phyloP scores from a whole-genome alignment of 208 protist species.

The Wallacemonas collosoma region DNA sequence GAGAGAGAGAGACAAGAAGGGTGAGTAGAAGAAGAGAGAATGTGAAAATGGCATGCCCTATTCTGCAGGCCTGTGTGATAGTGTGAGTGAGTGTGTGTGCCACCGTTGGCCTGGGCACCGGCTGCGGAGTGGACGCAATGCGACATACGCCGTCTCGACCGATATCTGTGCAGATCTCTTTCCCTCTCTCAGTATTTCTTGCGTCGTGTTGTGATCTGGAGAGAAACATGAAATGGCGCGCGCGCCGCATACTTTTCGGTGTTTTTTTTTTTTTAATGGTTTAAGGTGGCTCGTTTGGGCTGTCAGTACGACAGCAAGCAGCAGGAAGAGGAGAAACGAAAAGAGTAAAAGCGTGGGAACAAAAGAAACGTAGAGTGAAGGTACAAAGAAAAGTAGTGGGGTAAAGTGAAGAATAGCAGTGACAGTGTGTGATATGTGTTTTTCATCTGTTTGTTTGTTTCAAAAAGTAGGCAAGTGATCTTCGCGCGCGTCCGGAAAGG shows the following conservation, averaged over 20 bases:
- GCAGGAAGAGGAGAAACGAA: conserved; percentile 18
- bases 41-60: not conserved
- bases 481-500: not conserved
- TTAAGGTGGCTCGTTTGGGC: not conserved
- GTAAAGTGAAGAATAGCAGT: conserved; percentile 22
- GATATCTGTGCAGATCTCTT: too few species aligned
- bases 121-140: too few species aligned
- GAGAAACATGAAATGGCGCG: too few species aligned
- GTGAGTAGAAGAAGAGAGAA: conserved; percentile 7
- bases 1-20: not conserved
- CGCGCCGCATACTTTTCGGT: not conserved
- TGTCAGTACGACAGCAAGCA: conserved; percentile 13
- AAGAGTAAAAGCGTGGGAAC: conserved; percentile 6
- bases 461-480: not conserved
- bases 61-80: too few species aligned
- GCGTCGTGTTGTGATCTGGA: too few species aligned
- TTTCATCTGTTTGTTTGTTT: not conserved
- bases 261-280: not conserved
- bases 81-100: too few species aligned
- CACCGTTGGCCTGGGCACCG: too few species aligned
- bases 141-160: too few species aligned
- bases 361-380: conserved; percentile 17
- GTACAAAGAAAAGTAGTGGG: conserved; percentile 18
- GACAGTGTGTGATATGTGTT: not conserved
- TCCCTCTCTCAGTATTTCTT: too few species aligned